Evolutionary conservation across 768 basidiomycete species (phyloP).

Genomic region (Suillus clintonianus): DNA sequence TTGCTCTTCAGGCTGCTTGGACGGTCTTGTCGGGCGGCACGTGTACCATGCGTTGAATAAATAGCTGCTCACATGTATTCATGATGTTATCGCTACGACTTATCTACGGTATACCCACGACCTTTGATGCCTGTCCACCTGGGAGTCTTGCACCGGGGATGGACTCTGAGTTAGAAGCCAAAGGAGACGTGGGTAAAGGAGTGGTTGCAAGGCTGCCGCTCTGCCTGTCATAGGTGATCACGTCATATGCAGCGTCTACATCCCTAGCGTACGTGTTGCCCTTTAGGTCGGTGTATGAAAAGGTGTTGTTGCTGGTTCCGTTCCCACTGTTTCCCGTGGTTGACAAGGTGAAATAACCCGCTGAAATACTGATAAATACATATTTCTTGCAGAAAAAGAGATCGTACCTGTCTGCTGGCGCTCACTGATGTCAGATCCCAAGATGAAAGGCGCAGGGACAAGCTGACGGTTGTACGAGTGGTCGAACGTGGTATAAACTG

Average conservation of each 20-base stretch:
- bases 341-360: conserved; percentile 49
- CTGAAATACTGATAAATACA: conserved; percentile 27
- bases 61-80: background rate
- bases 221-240: conserved; percentile 60
- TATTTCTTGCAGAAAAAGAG: background rate
- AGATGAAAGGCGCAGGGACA: conserved; percentile 58
- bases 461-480: conserved; percentile 67
- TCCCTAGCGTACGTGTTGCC: conserved; percentile 65
- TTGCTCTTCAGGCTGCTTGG: background rate
- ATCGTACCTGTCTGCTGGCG: conserved; percentile 59
- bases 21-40: background rate
- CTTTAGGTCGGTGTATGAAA: conserved; percentile 56
- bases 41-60: background rate
- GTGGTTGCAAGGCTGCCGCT: conserved; percentile 48
- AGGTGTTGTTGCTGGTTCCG: conserved; percentile 70
- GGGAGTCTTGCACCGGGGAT: conserved; percentile 35
- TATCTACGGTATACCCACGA: background rate
- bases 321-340: conserved; percentile 58
- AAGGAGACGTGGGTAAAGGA: conserved; percentile 6
- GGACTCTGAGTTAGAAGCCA: background rate
- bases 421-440: conserved; percentile 58
- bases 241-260: conserved; percentile 62
- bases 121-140: conserved; percentile 24
- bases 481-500: conserved; percentile 59
- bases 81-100: background rate